Evolutionary conservation across 1,139 yeast species (phyloP).

Genomic region (Diutina siamensis): DNA sequence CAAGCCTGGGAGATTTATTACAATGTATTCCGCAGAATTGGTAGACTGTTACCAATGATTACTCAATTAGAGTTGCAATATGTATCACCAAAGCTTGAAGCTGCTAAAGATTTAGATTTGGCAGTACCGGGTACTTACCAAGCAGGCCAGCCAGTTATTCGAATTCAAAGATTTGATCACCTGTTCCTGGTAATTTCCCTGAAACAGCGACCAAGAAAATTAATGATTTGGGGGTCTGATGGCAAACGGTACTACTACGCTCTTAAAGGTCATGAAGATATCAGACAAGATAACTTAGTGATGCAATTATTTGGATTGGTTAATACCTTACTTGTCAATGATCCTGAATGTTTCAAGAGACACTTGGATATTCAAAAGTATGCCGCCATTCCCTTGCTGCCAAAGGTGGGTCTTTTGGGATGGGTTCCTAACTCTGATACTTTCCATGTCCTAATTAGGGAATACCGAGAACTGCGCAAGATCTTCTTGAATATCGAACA

Average conservation of each 20-base stretch:
- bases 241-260: conserved; percentile 78
- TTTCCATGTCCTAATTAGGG: conserved; percentile 84
- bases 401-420: conserved; percentile 90
- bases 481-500: conserved; percentile 87
- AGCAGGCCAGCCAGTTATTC: conserved; percentile 71
- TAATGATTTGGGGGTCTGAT: conserved; percentile 74
- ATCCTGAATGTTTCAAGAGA: conserved; percentile 92
- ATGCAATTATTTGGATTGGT: conserved; percentile 97
- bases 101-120: conserved; percentile 67
- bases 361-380: conserved; percentile 87
- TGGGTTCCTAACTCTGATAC: conserved; percentile 99
- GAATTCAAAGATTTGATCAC: conserved; percentile 70
- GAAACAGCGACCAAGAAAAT: conserved; percentile 87
- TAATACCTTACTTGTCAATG: conserved; percentile 77
- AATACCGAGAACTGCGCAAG: conserved; percentile 85
- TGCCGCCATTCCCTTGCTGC: conserved; percentile 91
- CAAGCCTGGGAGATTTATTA: conserved; percentile 98
- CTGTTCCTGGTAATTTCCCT: conserved; percentile 84
- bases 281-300: conserved; percentile 92
- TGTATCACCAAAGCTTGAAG: conserved; percentile 81
- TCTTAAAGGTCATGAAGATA: conserved; percentile 95
- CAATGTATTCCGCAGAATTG: conserved; percentile 83
- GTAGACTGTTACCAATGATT: conserved; percentile 79
- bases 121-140: conserved; percentile 92
- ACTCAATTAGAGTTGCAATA: conserved; percentile 83